phyloP scores from a whole-genome alignment of 1,284 basidiomycete species.

The Phellinidium pouzarii region DNA sequence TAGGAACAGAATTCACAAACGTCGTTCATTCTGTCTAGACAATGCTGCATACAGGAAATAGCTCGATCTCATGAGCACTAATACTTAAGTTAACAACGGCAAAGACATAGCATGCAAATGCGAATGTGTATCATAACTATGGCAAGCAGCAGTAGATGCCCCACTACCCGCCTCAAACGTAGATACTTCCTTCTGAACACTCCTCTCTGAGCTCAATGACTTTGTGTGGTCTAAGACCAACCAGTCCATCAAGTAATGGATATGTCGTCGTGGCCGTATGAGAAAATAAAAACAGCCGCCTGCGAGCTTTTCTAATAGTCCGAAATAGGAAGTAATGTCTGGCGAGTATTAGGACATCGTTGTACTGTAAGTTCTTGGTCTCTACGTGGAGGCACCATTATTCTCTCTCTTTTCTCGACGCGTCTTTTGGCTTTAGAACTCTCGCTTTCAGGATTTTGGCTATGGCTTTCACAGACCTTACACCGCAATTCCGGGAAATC shows the following conservation, averaged over 20 bases:
- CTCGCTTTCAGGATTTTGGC: not conserved
- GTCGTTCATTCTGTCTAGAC: too few relatives aligned
- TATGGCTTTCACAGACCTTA: conserved; percentile 48
- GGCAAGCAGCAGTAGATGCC: conserved; percentile 47
- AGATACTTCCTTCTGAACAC: conserved; percentile 38
- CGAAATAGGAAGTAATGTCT: conserved; percentile 6
- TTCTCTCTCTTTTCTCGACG: not conserved
- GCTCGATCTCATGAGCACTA: too few relatives aligned
- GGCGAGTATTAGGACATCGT: conserved; percentile 16
- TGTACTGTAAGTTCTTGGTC: conserved; percentile 19
- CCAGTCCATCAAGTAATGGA: conserved; percentile 20
- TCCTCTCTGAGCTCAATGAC: not conserved
- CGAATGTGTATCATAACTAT: conserved; percentile 64
- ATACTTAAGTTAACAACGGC: too few relatives aligned
- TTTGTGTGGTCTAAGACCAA: conserved; percentile 3
- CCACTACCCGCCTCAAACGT: conserved; percentile 69
- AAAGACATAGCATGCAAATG: not conserved
- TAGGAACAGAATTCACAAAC: too few relatives aligned
- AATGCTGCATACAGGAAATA: too few relatives aligned
- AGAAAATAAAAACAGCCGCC: not conserved
- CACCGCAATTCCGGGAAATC: conserved; percentile 50
- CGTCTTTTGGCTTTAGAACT: not conserved
- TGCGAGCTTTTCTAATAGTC: not conserved
- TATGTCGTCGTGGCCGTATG: conserved; percentile 19
- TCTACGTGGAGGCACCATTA: not conserved